Evolutionary conservation across 2,329 filamentous ascomycete genomes (phyloP).

Genomic region (Zymoseptoria pseudotritici): DNA sequence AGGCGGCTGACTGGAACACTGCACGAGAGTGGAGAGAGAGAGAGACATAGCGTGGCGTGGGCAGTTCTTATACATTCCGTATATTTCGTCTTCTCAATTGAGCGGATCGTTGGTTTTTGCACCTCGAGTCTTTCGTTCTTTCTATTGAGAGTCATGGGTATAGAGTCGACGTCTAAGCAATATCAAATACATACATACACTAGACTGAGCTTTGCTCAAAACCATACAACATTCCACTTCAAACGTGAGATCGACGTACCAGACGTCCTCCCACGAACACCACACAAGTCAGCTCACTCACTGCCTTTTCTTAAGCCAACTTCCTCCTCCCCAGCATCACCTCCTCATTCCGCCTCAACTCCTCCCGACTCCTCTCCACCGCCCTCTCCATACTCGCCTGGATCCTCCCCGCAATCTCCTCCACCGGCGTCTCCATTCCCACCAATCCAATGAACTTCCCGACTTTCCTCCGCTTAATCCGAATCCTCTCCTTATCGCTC

Average conservation of each 20-base stretch:
- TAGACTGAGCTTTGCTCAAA: too few relatives aligned
- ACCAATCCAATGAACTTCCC: slow-evolving; percentile 66
- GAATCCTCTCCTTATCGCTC: slow-evolving; percentile 33
- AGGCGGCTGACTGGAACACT: neutral
- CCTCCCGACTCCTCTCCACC: slow-evolving; percentile 24
- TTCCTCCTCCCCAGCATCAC: slow-evolving; percentile 28
- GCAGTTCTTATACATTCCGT: neutral
- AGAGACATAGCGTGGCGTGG: neutral
- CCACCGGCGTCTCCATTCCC: slow-evolving; percentile 50
- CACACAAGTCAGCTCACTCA: too few relatives aligned
- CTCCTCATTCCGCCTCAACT: slow-evolving; percentile 28
- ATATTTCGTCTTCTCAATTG: neutral
- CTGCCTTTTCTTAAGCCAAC: slow-evolving; percentile 14
- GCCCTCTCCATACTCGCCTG: slow-evolving; percentile 28
- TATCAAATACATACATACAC: too few relatives aligned
- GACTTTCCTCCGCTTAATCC: slow-evolving; percentile 60
- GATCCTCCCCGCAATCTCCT: slow-evolving; percentile 39
- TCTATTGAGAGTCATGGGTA: neutral
- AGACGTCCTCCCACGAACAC: neutral
- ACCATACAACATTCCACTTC: too few relatives aligned
- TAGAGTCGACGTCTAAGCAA: too few relatives aligned
- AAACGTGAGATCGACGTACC: neutral
- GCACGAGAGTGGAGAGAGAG: neutral
- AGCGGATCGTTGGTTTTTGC: neutral
- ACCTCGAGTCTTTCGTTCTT: neutral